These are phyloP conservation scores for Stylosanthes scabra DNA, from an alignment of 331 rosid genomes.

Conservation along the genomic window DNA sequence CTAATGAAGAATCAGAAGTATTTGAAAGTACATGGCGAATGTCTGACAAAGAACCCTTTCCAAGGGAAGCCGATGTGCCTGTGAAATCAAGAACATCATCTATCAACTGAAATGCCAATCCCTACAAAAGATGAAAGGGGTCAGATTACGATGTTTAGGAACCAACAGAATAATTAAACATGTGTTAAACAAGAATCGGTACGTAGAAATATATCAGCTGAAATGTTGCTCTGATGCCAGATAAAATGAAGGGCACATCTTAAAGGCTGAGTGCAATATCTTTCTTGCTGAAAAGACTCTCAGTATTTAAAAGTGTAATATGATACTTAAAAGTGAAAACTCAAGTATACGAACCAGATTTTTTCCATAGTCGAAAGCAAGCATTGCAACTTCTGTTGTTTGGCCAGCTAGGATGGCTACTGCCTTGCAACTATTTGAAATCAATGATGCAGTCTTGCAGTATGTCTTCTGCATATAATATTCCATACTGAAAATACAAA, in stretches of 20 bases:
- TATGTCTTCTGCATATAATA: slow-evolving; percentile 88
- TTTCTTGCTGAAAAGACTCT: slow-evolving; percentile 29
- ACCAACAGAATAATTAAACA: too few relatives aligned
- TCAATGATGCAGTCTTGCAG: slow-evolving; percentile 97
- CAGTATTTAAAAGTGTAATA: not conserved
- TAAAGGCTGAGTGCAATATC: slow-evolving; percentile 22
- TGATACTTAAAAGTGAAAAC: slow-evolving; percentile 27
- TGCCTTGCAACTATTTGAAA: slow-evolving; percentile 97
- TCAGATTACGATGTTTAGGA: too few relatives aligned
- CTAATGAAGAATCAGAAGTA: slow-evolving; percentile 9
- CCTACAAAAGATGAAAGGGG: slow-evolving; percentile 57
- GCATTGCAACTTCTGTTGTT: slow-evolving; percentile 83
- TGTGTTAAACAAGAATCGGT: not conserved
- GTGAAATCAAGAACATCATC: slow-evolving; percentile 97
- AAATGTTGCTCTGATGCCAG: slow-evolving; percentile 10
- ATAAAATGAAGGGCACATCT: slow-evolving; percentile 10
- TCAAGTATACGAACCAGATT: slow-evolving; percentile 79
- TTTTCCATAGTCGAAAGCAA: slow-evolving; percentile 92
- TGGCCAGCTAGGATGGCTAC: slow-evolving; percentile 97
- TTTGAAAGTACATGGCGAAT: slow-evolving; percentile 77
- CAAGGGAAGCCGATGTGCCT: slow-evolving; percentile 91
- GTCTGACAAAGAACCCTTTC: slow-evolving; percentile 95
- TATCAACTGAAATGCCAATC: slow-evolving; percentile 91
- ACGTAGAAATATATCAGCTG: slow-evolving; percentile 15
- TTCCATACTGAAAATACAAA: slow-evolving; percentile 83